Percentiles rank a stretch among this genome's conserved stretches.
phyloP scores from a whole-genome alignment of 495 filamentous ascomycete genomes.

The Aspergillus olivimuriae region DNA sequence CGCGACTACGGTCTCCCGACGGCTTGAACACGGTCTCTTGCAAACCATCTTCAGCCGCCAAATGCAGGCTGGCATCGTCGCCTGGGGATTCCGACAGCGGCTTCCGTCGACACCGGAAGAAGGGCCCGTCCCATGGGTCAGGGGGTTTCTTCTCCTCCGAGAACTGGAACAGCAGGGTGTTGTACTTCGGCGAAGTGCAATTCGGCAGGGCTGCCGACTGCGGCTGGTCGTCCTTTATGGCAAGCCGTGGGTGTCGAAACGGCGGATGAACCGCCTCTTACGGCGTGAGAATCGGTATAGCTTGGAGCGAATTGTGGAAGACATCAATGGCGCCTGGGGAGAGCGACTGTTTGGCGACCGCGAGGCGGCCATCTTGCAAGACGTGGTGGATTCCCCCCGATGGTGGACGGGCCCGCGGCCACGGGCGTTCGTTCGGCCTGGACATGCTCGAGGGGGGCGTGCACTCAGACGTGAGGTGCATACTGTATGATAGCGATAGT shows the following conservation, averaged over 20 bases:
- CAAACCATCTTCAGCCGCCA: conserved; percentile 36
- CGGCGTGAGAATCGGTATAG: conserved; percentile 30
- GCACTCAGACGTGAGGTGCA: too few species aligned
- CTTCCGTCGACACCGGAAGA: conserved; percentile 16
- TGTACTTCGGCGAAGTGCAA: conserved; percentile 22
- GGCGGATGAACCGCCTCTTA: conserved; percentile 29
- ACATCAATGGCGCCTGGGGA: conserved; percentile 33
- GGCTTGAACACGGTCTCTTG: conserved; percentile 18
- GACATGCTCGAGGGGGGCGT: too few species aligned
- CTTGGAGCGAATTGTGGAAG: conserved; percentile 20
- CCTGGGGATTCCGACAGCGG: conserved; percentile 51
- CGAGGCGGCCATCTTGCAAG: conserved; percentile 8
- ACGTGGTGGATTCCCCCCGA: conserved; percentile 22
- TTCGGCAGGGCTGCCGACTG: conserved; percentile 39
- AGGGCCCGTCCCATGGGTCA: conserved; percentile 35
- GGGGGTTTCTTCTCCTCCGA: conserved; percentile 47
- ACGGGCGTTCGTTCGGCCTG: too few species aligned
- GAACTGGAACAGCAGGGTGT: conserved; percentile 42
- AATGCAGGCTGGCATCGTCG: conserved; percentile 47
- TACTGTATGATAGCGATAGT: too few species aligned
- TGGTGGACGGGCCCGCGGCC: too few species aligned
- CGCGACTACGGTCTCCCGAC: background rate
- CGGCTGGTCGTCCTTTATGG: conserved; percentile 49
- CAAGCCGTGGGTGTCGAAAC: conserved; percentile 18
- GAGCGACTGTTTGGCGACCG: conserved; percentile 20